Base-by-base conservation (phyloP, 2,329 filamentous ascomycete genomes). In the Penicillium verrucosum region DNA sequence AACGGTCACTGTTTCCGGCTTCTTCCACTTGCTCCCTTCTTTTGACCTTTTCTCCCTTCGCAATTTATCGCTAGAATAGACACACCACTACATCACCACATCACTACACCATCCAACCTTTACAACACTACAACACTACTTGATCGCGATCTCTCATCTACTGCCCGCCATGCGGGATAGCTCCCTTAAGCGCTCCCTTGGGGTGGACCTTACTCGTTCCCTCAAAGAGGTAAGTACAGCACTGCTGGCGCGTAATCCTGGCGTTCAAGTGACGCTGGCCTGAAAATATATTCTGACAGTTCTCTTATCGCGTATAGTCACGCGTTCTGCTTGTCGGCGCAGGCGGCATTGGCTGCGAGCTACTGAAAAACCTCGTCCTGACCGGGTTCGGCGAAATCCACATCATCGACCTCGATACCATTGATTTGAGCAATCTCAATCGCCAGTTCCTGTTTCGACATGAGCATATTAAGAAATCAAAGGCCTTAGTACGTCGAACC, bases 391-490 rank as follows among this genome's bases (percentile, higher is more conserved):
- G 91, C 63, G 89, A 96, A 77, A 87, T 97, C 49, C 90, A 96
- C 74, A 88, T 97, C 44, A 91, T 99, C 65, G 94, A 99, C 75
- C 89, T 99, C 58, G 94, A 99, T 74, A 99, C 94, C 1, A 97
- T 99, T 77, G 94, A 99, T 72, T 82, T 99, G 23, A 96, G 92
- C 77, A 99, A 99, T 72, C 83, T 99, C 49, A 99, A 99, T 68
- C 89, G 94, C 54, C 94, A 99, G 74, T 99, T 99, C 69, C 86
- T 99, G 46, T 99, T 99, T 75, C 85, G 92, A 59, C 89, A 93
- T 68, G 92, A 97, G 73, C 94, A 99, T 70, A 97, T 99, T 76
- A 97, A 97, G 76, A 96, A 96, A 74, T 86, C 93, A 1, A 99
- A 99, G 73, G 92, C 94, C 50, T 77, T 96, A 77, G 92, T 94